A percentile compares a stretch with the other conserved stretches of the same genome.
These are phyloP conservation scores for Colletotrichum tropicale DNA, from an alignment of 2,329 filamentous ascomycete genomes.

Conservation along the genomic window DNA sequence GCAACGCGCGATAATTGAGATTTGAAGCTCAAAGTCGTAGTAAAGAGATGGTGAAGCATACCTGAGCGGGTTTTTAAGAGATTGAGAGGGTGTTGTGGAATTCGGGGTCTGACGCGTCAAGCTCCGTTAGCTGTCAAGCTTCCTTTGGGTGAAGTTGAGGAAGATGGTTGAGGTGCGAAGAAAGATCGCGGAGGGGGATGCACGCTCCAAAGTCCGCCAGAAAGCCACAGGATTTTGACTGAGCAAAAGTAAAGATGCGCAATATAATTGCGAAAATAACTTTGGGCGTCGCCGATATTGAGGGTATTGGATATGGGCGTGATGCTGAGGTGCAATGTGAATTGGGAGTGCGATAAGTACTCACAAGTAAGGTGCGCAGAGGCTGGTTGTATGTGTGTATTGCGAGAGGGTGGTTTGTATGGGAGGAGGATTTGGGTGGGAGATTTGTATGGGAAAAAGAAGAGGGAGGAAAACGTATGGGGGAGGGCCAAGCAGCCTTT, in stretches of 20 bases:
- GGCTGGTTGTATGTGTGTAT: slow-evolving; percentile 43
- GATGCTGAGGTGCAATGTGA: slow-evolving; percentile 36
- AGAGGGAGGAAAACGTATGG: slow-evolving; percentile 61
- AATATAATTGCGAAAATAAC: not conserved
- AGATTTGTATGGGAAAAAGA: slow-evolving; percentile 67
- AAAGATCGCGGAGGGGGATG: slow-evolving; percentile 14
- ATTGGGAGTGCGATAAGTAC: slow-evolving; percentile 48
- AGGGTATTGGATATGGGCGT: slow-evolving; percentile 29
- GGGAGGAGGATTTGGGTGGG: slow-evolving; percentile 56
- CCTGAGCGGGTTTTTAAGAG: slow-evolving; percentile 31
- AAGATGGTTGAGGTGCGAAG: not conserved
- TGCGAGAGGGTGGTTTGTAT: slow-evolving; percentile 53
- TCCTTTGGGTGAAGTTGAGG: not conserved
- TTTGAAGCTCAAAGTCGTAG: slow-evolving; percentile 38
- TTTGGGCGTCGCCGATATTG: not conserved
- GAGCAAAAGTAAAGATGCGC: not conserved
- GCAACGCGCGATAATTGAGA: slow-evolving; percentile 32
- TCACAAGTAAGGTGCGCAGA: slow-evolving; percentile 43
- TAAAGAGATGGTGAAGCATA: slow-evolving; percentile 34
- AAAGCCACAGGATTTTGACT: not conserved
- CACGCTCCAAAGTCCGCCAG: not conserved
- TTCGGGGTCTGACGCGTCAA: slow-evolving; percentile 33
- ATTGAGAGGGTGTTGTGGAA: slow-evolving; percentile 28
- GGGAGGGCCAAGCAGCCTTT: slow-evolving; percentile 62
- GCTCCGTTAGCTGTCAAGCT: slow-evolving; percentile 27